A percentile compares a stretch with the other conserved stretches of the same genome.
Conservation (phyloP, 2,329 filamentous ascomycete genomes). For the Eurotiales sp. region DNA sequence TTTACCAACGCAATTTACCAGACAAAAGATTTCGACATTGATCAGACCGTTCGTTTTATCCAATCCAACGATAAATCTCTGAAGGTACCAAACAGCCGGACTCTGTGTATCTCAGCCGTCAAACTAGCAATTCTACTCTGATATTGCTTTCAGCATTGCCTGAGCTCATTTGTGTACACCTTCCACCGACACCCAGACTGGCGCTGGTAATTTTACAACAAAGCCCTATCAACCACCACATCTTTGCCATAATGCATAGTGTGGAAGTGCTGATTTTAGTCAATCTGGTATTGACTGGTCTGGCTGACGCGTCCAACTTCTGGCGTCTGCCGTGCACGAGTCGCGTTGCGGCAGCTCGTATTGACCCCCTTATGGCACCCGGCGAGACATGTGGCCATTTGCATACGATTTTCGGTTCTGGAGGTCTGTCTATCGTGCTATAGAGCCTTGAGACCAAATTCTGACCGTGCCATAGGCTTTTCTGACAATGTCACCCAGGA, state of each 20-base stretch:
- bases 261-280: not conserved
- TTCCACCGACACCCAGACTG: too few species aligned
- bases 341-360: conserved; percentile 63
- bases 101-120: too few species aligned
- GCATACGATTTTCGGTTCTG: conserved; percentile 72
- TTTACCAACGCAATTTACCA: too few species aligned
- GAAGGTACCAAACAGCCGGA: not conserved
- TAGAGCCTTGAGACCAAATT: not conserved
- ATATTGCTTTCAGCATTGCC: too few species aligned
- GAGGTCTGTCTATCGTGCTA: conserved; percentile 56
- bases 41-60: too few species aligned
- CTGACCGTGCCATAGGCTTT: conserved; percentile 54
- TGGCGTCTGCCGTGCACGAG: conserved; percentile 86
- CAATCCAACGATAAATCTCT: not conserved
- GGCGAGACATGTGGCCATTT: conserved; percentile 61
- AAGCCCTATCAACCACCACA: not conserved
- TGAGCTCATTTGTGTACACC: too few species aligned
- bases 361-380: conserved; percentile 72
- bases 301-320: conserved; percentile 46
- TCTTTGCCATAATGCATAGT: not conserved
- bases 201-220: too few species aligned
- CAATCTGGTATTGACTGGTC: not conserved
- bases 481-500: conserved; percentile 54
- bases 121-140: too few species aligned
- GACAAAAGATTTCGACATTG: too few species aligned